Evolutionary conservation across 441 rosid genomes (phyloP), one percentile per base, ranked within the genome.

Genomic region (Croton setiger): DNA sequence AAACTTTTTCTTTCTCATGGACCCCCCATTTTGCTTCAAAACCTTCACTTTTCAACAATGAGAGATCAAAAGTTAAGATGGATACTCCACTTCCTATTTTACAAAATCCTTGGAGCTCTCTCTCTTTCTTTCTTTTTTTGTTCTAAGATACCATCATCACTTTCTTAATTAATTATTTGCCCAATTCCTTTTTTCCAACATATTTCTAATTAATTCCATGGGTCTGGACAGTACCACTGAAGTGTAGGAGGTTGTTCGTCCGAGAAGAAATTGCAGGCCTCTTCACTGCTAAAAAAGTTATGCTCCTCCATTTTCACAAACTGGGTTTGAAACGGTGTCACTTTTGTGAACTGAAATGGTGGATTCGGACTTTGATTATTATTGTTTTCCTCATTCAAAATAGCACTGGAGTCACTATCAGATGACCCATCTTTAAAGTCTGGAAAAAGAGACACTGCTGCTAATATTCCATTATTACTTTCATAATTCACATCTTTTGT

Each of bases 391-490:
- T 87, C 95, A 70, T 87, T 91, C 63, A 91, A 71, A 66, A 91
- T 81, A 14, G 95, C 97, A 60, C 97, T 91, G 2, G 97, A 87
- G 74, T 88, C 93, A 55, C 97, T 88, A 64, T 88, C 89, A 0
- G 97, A 86, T 13, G 93, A 84, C 70, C 88, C 95, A 31, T 93
- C 97, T 75, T 85, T 88, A 58, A 84, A 76, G 47, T 83, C 88
- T 15, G 85, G 83, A 53, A 86, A 84, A 35, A 84, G 72, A 55
- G 76, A 31, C 27, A 74, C 74, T 4, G 45, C 60, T 1, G 45
- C 60, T 1, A 13, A 73, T 2, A 39, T 55, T 43, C 82, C 88
- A 21, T 75, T 69, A 39, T 39, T 39, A 39, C 43, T 83, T 14
- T 86, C 88, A 60, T 60, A 84, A 37, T 66, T 74, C 13, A 85